A percentile compares a stretch with the other conserved stretches of the same genome.
Evolutionary conservation across 2,329 filamentous ascomycete species (phyloP).

Genomic region (Neofusicoccum laricinum): DNA sequence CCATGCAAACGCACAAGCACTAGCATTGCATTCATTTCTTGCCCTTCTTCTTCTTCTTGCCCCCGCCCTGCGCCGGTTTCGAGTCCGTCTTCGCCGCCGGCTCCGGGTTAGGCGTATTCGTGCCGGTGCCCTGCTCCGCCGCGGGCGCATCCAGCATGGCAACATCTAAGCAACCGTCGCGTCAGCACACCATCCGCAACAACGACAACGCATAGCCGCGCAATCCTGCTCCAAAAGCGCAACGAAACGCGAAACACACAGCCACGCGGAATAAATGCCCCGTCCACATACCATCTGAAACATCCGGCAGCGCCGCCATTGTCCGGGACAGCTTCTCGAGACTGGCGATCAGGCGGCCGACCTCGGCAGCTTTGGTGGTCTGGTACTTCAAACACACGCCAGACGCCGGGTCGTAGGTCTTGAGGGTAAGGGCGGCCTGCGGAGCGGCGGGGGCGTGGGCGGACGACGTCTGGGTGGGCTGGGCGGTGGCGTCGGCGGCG

Average conservation of each 20-base stretch:
- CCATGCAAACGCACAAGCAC: background rate
- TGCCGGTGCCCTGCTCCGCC: constrained; percentile 25
- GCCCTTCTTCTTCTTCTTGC: constrained; percentile 49
- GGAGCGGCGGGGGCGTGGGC: constrained; percentile 34
- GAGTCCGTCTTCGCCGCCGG: constrained; percentile 21
- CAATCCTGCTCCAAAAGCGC: background rate
- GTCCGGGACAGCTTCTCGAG: constrained; percentile 71
- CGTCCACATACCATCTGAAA: background rate
- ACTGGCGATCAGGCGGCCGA: constrained; percentile 74
- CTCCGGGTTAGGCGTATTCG: constrained; percentile 33
- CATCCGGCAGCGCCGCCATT: constrained; percentile 51
- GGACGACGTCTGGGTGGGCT: constrained; percentile 23
- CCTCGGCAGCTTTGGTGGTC: constrained; percentile 87
- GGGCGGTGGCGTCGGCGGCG: constrained; percentile 28
- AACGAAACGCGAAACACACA: background rate
- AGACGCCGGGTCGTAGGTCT: constrained; percentile 80
- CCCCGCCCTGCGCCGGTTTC: constrained; percentile 28
- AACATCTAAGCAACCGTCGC: constrained; percentile 23
- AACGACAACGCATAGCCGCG: background rate
- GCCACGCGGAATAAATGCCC: background rate
- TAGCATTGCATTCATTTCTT: constrained; percentile 44
- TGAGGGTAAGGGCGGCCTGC: constrained; percentile 72
- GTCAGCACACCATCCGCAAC: background rate
- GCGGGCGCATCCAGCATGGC: constrained; percentile 33
- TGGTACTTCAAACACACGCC: constrained; percentile 86